These are phyloP conservation scores for Orbilia oligospora DNA, from an alignment of 2,329 filamentous ascomycete species.

Conservation along the genomic window DNA sequence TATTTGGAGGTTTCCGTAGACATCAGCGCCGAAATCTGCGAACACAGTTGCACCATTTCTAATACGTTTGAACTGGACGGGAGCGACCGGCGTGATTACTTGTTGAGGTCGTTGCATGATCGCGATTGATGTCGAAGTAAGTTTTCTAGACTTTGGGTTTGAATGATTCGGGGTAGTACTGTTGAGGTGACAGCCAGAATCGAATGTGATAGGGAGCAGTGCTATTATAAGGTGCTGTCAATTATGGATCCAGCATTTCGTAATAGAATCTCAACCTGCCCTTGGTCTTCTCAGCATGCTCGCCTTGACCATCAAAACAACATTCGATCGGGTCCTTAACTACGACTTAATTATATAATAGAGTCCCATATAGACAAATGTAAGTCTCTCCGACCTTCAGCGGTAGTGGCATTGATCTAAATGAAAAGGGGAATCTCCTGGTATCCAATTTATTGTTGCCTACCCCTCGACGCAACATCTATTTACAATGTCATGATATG, in stretches of 20 bases:
- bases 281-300: no score
- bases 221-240: background rate
- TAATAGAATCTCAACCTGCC: background rate
- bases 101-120: constrained; percentile 5
- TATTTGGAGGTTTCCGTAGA: constrained; percentile 35
- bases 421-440: background rate
- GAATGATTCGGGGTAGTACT: background rate
- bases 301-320: background rate
- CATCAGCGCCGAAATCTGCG: constrained; percentile 37
- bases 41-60: constrained; percentile 13
- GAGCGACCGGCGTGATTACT: background rate
- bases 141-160: background rate
- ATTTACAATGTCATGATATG: background rate
- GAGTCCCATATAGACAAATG: background rate
- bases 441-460: background rate
- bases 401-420: background rate
- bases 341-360: background rate
- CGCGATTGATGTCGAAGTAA: background rate
- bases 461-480: background rate
- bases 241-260: background rate
- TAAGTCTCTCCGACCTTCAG: background rate
- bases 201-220: background rate
- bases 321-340: no score
- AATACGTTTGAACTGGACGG: constrained; percentile 1
- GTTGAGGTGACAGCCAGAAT: background rate